Evolutionary conservation across 1,139 yeast genomes (phyloP), one percentile per base, ranked within the genome.

Genomic region (Geotrichum candidum): DNA sequence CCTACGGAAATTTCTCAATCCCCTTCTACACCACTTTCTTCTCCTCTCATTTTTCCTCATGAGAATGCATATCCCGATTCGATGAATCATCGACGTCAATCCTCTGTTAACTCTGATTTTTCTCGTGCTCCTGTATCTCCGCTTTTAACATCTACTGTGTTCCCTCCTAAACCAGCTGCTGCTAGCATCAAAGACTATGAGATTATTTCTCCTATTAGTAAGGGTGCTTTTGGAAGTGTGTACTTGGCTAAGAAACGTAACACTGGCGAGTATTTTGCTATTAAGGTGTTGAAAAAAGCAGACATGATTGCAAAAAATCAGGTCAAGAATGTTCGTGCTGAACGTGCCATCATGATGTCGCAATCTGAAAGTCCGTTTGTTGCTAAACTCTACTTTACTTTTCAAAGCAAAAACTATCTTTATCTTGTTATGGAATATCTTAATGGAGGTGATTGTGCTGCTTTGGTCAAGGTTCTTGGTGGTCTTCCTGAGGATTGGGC

Each of bases 271-370:
- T 89, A 91, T 72, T 95, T 89, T 68, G 99, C 99, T 0, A 91
- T 95, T 64, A 95, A 95, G 73, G 95, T 92, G n/a, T 78, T 95
- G 65, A 89, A 87, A 68, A 95, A 95, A 73, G 83, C 96, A 5
- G 99, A 94, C 73, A 94, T 95, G 98, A 86, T 94, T 66, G 95
- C 96, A 1, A 94, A 94, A 74, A 95, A 95, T 78, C 99, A 95
- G 76, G 95, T 94, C 2, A 85, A 91, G 55, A 94, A 95, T 72
- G 97, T 95, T 54, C 88, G 88, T 69, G 90, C 97, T 0, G 99
- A 95, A 72, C 79, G 99, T 53, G 97, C 97, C 0, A 95, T 94
- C 31, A 87, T 95, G 94, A 94, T 95, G 96, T 86, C 96, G 3
- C 99, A 95, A 71, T 84, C 96, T 1, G 96, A 91, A 68, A 88